These are phyloP conservation scores for Apiospora saccharicola DNA, from an alignment of 2,329 filamentous ascomycete species.

Conservation along the genomic window DNA sequence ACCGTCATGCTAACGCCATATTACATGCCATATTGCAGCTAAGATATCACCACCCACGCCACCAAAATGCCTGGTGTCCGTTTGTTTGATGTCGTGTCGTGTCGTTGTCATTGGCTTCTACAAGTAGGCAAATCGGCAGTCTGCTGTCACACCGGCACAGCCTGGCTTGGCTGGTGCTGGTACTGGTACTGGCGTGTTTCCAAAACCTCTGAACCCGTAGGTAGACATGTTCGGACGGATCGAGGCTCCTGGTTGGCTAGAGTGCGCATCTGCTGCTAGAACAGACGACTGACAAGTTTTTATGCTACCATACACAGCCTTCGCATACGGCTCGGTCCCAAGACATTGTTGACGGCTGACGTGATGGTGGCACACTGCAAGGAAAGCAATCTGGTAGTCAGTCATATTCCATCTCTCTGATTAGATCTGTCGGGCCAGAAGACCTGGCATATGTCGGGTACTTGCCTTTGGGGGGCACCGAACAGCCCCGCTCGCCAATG, in stretches of 20 bases:
- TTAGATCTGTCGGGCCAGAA: conserved; percentile 11
- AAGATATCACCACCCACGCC: background rate
- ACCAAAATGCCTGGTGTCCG: background rate
- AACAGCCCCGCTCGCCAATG: conserved; percentile 15
- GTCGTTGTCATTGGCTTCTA: background rate
- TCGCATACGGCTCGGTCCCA: conserved; percentile 13
- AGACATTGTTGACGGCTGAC: conserved; percentile 25
- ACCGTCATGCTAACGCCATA: conserved; percentile 9
- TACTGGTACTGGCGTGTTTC: conserved; percentile 22
- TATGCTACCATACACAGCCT: conserved; percentile 24
- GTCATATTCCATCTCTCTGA: conserved; percentile 4
- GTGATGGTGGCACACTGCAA: conserved; percentile 19
- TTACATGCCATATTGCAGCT: background rate
- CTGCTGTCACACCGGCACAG: conserved; percentile 4
- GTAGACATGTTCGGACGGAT: conserved; percentile 28
- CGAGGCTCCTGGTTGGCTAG: conserved; percentile 25
- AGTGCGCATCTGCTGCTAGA: conserved; percentile 24
- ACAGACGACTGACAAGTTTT: conserved; percentile 24
- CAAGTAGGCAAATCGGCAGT: background rate
- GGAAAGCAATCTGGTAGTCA: background rate
- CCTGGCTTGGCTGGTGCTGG: background rate
- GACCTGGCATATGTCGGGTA: conserved; percentile 24
- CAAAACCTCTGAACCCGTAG: conserved; percentile 29
- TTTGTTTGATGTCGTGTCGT: background rate
- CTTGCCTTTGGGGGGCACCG: conserved; percentile 21